Evolutionary conservation across 2,329 filamentous ascomycete species (phyloP).

Genomic region (Chrysoporthe austroafricana): DNA sequence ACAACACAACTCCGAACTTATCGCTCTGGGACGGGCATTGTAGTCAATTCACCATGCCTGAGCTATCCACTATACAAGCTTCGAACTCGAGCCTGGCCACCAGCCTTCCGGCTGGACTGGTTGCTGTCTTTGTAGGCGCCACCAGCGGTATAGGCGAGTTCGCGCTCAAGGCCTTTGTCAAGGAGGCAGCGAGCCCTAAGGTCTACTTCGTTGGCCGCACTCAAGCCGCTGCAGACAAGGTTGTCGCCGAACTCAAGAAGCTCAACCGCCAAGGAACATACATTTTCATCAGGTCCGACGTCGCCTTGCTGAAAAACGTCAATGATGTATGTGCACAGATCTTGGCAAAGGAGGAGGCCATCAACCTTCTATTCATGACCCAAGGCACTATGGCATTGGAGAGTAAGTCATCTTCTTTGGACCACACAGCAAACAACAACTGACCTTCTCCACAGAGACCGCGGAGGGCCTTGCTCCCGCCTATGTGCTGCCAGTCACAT

Average conservation of each 20-base stretch:
- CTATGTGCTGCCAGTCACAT: constrained; percentile 32
- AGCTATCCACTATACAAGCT: constrained; percentile 1
- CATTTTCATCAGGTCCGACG: constrained; percentile 53
- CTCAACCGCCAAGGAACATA: constrained; percentile 50
- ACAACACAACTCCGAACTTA: not conserved
- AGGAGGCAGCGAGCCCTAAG: constrained; percentile 44
- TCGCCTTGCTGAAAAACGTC: constrained; percentile 54
- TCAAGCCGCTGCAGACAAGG: constrained; percentile 39
- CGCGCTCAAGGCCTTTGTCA: constrained; percentile 48
- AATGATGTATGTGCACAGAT: constrained; percentile 53
- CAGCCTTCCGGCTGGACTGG: constrained; percentile 37
- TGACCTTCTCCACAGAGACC: not conserved
- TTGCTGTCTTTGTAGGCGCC: constrained; percentile 57
- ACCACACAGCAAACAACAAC: too few species aligned
- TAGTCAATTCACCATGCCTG: not conserved
- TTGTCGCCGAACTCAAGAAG: constrained; percentile 43
- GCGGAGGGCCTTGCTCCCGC: constrained; percentile 56
- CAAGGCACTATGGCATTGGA: constrained; percentile 40
- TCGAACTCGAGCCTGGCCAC: constrained; percentile 30
- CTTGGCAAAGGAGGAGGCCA: constrained; percentile 43
- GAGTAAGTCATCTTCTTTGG: constrained; percentile 29
- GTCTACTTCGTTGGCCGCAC: constrained; percentile 58
- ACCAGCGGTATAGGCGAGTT: constrained; percentile 58
- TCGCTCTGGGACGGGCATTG: not conserved
- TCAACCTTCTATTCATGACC: constrained; percentile 53